These are phyloP conservation scores for Coemansia umbellata DNA, from an alignment of 192 early-diverging fungal genomes.

Conservation along the genomic window DNA sequence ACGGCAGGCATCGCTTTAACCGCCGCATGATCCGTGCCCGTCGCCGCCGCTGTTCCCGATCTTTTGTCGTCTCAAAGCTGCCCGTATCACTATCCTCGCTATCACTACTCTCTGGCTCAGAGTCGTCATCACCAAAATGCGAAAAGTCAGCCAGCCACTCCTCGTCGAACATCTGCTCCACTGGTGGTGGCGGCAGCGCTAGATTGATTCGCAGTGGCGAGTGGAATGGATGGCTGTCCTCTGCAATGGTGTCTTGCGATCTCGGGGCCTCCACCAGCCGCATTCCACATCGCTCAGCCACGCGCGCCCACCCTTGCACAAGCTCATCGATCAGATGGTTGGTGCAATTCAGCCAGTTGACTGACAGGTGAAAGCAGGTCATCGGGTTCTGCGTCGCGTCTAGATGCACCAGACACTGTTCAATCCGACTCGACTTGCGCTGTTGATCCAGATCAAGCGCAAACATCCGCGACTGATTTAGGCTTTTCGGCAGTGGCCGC, in stretches of 20 bases:
- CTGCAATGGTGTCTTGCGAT: conserved; percentile 44
- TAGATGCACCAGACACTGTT: conserved; percentile 83
- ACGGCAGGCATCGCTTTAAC: conserved; percentile 37
- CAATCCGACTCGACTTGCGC: conserved; percentile 69
- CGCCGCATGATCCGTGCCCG: conserved; percentile 10
- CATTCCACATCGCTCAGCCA: conserved; percentile 83
- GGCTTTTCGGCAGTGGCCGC: conserved; percentile 47
- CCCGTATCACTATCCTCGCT: neutral
- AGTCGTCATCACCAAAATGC: conserved; percentile 20
- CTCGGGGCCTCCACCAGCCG: conserved; percentile 84
- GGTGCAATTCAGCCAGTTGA: conserved; percentile 96
- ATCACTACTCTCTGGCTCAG: conserved; percentile 25
- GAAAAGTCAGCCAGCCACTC: conserved; percentile 32
- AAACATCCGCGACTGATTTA: conserved; percentile 63
- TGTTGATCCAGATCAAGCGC: conserved; percentile 82
- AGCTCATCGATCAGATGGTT: conserved; percentile 84
- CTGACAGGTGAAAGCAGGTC: conserved; percentile 87
- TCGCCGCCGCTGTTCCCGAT: neutral
- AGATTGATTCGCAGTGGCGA: conserved; percentile 66
- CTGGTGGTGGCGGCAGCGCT: conserved; percentile 58
- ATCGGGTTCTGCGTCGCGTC: conserved; percentile 86
- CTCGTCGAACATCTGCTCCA: conserved; percentile 43
- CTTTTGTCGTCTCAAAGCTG: neutral
- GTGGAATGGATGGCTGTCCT: conserved; percentile 89
- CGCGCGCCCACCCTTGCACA: conserved; percentile 71